phyloP scores from a whole-genome alignment of 2,329 filamentous ascomycete genomes.

The Cryphonectria parasitica region DNA sequence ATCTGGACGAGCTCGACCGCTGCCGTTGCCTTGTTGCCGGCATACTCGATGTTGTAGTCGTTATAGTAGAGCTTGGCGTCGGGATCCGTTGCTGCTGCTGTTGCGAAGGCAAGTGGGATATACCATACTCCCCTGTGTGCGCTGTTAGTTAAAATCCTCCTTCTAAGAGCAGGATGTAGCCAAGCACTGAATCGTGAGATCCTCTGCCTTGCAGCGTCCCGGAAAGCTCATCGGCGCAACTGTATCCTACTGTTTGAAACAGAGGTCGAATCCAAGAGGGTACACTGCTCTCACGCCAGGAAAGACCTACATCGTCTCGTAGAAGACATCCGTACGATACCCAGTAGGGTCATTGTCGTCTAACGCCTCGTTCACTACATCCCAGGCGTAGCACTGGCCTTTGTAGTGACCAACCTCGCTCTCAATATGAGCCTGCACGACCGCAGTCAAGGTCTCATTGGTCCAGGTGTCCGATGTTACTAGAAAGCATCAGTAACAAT shows the following conservation, averaged over 20 bases:
- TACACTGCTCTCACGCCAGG: background rate
- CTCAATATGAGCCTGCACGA: conserved; percentile 63
- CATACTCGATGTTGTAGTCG: conserved; percentile 62
- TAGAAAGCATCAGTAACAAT: background rate
- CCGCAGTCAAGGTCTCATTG: conserved; percentile 56
- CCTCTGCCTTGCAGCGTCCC: background rate
- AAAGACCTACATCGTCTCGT: conserved; percentile 53
- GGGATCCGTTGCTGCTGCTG: conserved; percentile 57
- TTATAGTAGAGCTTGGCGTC: conserved; percentile 57
- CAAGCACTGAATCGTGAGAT: background rate
- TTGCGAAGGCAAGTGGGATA: conserved; percentile 61
- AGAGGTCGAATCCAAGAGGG: background rate
- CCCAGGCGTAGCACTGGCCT: conserved; percentile 65
- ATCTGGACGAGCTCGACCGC: conserved; percentile 50
- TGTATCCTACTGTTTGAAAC: background rate
- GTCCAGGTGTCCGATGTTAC: conserved; percentile 57
- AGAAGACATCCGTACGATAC: conserved; percentile 57
- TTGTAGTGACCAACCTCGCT: conserved; percentile 61
- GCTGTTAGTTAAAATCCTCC: background rate
- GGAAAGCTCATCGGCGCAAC: background rate
- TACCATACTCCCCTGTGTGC: conserved; percentile 45
- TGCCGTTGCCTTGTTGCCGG: conserved; percentile 49
- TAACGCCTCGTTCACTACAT: conserved; percentile 68
- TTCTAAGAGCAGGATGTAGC: background rate
- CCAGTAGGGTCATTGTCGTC: conserved; percentile 63